These are phyloP conservation scores for Pythium pyrilobum DNA, from an alignment of 352 stramenopile species.

Conservation along the genomic window DNA sequence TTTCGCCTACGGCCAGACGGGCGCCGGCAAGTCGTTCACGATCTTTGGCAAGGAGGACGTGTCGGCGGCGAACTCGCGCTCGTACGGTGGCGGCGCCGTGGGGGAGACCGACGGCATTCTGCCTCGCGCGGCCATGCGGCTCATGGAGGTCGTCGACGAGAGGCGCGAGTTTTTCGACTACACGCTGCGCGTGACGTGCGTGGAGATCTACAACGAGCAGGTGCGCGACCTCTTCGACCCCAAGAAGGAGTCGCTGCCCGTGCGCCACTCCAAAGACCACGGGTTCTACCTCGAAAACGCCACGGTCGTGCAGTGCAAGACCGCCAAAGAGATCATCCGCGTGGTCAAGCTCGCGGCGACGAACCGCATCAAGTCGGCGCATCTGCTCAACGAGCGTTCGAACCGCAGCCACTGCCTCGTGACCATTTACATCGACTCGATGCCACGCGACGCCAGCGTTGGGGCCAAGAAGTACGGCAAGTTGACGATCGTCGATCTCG, in stretches of 20 bases:
- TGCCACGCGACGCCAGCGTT: slow-evolving; percentile 19
- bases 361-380: slow-evolving; percentile 63
- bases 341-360: slow-evolving; percentile 55
- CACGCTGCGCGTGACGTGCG: slow-evolving; percentile 57
- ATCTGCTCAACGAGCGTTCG: slow-evolving; percentile 61
- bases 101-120: slow-evolving; percentile 37
- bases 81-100: slow-evolving; percentile 1
- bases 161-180: slow-evolving; percentile 39
- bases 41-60: slow-evolving; percentile 66
- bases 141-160: slow-evolving; percentile 49
- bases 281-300: slow-evolving; percentile 72
- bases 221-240: slow-evolving; percentile 62
- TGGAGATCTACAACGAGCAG: slow-evolving; percentile 78
- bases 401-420: slow-evolving; percentile 76
- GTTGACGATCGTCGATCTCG: slow-evolving; percentile 70
- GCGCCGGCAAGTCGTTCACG: slow-evolving; percentile 66
- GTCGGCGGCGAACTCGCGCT: neutral
- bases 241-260: slow-evolving; percentile 43
- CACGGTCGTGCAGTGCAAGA: slow-evolving; percentile 55
- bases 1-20: slow-evolving; percentile 72
- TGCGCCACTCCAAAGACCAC: slow-evolving; percentile 57
- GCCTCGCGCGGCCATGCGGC: slow-evolving; percentile 34
- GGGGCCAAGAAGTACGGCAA: slow-evolving; percentile 60
- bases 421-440: slow-evolving; percentile 73
- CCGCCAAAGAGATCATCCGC: slow-evolving; percentile 47